phyloP scores from a whole-genome alignment of 176 grass and related monocot genomes.

The Triticum aestivum region IWGSC_CS_RefSeq_v2.1 NC_057799.1:585150008-585150507 shows the following conservation, averaged over 20 bases:
- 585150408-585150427: background rate
- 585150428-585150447: background rate
- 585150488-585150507: background rate
- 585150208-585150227: background rate
- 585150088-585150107: no score
- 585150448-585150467: background rate
- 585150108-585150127: no score
- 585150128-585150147: no score
- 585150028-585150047: background rate
- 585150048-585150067: no score
- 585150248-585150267: no score
- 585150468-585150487: slow-evolving; percentile 20
- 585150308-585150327: background rate
- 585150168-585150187: no score
- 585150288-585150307: no score
- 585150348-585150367: background rate
- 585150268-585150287: no score
- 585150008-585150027: background rate
- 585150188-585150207: background rate
- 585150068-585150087: no score
- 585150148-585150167: no score
- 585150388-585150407: slow-evolving; percentile 17
- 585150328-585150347: background rate
- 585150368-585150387: background rate
- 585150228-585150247: background rate